Percentiles rank a stretch among this genome's conserved stretches.
Evolutionary conservation across 1,284 basidiomycete genomes (phyloP).

Genomic region (Ustilago vetiveriae): DNA sequence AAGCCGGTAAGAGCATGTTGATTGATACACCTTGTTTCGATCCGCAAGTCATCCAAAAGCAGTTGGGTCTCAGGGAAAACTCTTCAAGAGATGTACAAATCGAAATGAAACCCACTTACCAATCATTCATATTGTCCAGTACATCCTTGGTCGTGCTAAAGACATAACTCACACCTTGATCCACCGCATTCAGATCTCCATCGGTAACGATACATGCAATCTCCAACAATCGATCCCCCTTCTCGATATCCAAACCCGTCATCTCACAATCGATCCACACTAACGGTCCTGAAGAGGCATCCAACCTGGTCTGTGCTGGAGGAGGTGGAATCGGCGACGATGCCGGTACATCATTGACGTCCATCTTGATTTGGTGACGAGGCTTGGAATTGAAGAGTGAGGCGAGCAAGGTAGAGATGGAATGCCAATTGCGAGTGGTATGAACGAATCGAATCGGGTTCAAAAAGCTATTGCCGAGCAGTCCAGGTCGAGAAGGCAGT

Average conservation of each 20-base stretch:
- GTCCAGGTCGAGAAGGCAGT: no score
- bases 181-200: conserved; percentile 78
- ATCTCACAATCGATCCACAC: conserved; percentile 92
- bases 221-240: conserved; percentile 77
- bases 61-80: no score
- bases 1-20: conserved; percentile 55
- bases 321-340: conserved; percentile 54
- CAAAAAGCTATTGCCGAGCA: no score
- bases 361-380: background rate
- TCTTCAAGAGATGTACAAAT: background rate
- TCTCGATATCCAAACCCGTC: conserved; percentile 76
- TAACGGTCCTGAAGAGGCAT: conserved; percentile 73
- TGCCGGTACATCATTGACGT: background rate
- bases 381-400: no score
- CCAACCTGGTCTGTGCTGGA: conserved; percentile 30
- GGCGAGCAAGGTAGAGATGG: no score
- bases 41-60: no score
- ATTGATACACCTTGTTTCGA: conserved; percentile 23
- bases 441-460: no score
- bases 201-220: conserved; percentile 81
- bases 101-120: conserved; percentile 28
- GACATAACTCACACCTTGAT: conserved; percentile 77
- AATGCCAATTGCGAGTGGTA: no score
- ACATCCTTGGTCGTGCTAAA: conserved; percentile 75
- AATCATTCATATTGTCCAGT: conserved; percentile 70